Base-by-base conservation (phyloP, 768 basidiomycete genomes). In the Auricularia sp. region DNA sequence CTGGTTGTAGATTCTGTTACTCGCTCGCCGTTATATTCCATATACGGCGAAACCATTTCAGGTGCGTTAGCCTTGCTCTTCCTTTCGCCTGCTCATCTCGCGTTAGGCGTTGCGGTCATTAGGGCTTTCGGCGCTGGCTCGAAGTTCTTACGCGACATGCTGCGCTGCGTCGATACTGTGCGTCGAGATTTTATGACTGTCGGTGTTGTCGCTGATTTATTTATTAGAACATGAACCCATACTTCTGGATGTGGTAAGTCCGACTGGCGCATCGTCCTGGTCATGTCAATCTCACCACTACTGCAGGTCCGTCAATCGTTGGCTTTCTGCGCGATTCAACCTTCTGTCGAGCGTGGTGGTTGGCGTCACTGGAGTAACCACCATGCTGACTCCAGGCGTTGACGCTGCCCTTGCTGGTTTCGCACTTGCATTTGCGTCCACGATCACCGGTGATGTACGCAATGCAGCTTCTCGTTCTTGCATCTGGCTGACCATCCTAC, bases 121-220 rank as follows among this genome's bases (percentile, higher is more conserved):
- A 87, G 93, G 54, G 87, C 93, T 0, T 97, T 93, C 71, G 93
- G 93, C 14, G 91, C 91, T 11, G 86, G 88, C 36, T 89, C 91
- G 44, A 91, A 92, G 72, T 91, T 92, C 73, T 74, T 93, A 67
- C 78, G 90, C 62, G 91, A 92, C 68, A 91, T 93, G 90, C 77
- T 91, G 11, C 82, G 84, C 62, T 89, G 84, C 66, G 87, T 89
- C 23, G 91, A 93, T 71, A 91, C 89, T 42, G 88, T 90, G 66
- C 47, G 67, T 86, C 75, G 44, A 61, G 47, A 47, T 64, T 6
- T 6, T 29, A 4, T 53, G 2, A 2, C 62, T 62, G 29, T 29
- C 29, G 29, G 29, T 29, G 29, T 18, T 16, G 42, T 61, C 63
- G 11, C 66, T 66, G 21, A 60, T 18, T 43, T 44, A 18, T 43